Conservation (phyloP, 345 rosid genomes). For the Eucalyptus microcorys region DNA sequence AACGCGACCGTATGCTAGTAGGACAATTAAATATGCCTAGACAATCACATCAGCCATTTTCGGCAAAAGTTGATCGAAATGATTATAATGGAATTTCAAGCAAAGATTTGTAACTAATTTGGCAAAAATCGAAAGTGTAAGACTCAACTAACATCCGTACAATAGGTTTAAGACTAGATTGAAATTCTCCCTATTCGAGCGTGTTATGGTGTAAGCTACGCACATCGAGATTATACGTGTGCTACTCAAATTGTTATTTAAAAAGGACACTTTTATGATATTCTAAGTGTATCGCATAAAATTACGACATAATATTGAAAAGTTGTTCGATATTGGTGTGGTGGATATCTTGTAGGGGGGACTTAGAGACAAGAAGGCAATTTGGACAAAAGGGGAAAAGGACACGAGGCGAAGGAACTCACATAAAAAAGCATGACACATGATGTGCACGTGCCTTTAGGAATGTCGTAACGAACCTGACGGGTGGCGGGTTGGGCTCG, state of each 20-base stretch:
- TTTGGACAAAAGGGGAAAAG: not conserved
- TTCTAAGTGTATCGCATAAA: too few relatives aligned
- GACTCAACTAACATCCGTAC: accelerated
- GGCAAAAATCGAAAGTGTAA: too few relatives aligned
- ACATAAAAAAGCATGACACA: not conserved
- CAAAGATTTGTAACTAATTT: too few relatives aligned
- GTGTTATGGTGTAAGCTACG: not conserved
- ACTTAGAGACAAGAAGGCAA: not conserved
- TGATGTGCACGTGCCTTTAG: not conserved
- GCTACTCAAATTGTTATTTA: not conserved
- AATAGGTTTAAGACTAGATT: accelerated
- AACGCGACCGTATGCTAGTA: accelerated
- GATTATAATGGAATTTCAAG: not conserved
- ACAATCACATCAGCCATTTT: not conserved
- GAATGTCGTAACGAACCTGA: not conserved
- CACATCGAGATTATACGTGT: not conserved
- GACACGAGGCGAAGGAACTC: not conserved
- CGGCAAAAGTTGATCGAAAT: accelerated
- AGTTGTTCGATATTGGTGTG: too few relatives aligned
- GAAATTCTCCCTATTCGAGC: too few relatives aligned
- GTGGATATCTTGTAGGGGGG: too few relatives aligned
- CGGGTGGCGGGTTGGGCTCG: too few relatives aligned
- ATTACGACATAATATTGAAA: too few relatives aligned
- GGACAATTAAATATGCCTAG: too few relatives aligned
- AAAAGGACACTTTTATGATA: too few relatives aligned